Base-by-base conservation (phyloP, 2,329 filamentous ascomycete species). In the Arthrobotrys sinensis region DNA sequence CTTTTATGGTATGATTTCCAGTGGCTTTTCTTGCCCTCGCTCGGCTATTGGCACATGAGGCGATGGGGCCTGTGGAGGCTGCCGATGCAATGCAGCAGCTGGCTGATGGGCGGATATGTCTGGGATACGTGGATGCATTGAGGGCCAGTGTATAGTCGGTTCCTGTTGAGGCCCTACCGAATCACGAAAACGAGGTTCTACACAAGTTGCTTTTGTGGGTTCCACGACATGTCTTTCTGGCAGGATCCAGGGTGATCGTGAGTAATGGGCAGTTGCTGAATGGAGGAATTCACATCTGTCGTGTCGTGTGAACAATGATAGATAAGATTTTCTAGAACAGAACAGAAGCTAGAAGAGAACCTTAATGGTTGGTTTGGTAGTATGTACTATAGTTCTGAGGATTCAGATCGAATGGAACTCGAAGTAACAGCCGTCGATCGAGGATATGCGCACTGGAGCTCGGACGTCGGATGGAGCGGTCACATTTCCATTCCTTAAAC, bases 101-200 rank as follows among this genome's bases (percentile, higher is more conserved):
- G 28, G 28, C 32, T 55, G 52, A 32, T 45, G 48, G 48, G 53
- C 21, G 45, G 24, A 3, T 43, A 43, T 45, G 40, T 14, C 40
- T 45, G 40, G n/a, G 48, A 62, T 72, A 72, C 68, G 68, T 65
- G 68, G 68, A 72, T 65, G 68, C 57, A 64, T 28, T 32, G 46
- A 64, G 16, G 34, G 28, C 68, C 57, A 65, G 67, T 55, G 21
- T 46, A 38, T 8, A 38, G 24, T 28, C 24, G 24, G 24, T 28
- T 28, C 24, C 24, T 28, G 24, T 28, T 28, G 24, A 38, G 36
- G 36, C 36, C 36, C 36, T 38, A 32, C 21, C 10, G 24, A 52
- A 52, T 32, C 21, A 52, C 46, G 46, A 52, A 52, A 52, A 50
- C 46, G 46, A 52, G 46, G 19, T 10, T 28, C 14, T n/a, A 24